These are phyloP conservation scores for Solanum gandarillasii DNA, from an alignment of 257 asterid genomes.

Conservation along the genomic window DNA sequence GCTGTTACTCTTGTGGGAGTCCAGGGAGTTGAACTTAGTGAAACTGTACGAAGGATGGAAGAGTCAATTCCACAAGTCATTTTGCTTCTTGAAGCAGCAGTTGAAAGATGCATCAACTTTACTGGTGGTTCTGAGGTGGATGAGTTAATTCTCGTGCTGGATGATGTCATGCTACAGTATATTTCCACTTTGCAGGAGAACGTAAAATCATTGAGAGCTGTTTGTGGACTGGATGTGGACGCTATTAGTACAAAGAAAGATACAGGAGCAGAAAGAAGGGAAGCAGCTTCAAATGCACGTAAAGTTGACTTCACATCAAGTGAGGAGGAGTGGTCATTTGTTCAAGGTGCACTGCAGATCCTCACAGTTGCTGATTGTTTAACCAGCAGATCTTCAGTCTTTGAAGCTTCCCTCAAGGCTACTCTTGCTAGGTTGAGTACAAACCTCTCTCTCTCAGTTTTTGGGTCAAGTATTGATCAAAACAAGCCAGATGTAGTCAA, in stretches of 20 bases:
- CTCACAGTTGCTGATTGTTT: conserved; percentile 87
- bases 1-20: conserved; percentile 78
- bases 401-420: conserved; percentile 93
- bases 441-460: conserved; percentile 51
- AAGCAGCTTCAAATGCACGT: conserved; percentile 48
- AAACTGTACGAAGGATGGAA: conserved; percentile 94
- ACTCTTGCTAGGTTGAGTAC: conserved; percentile 92
- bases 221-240: conserved; percentile 77
- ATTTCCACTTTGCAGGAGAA: conserved; percentile 82
- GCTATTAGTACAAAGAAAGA: conserved; percentile 61
- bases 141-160: conserved; percentile 79
- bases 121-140: conserved; percentile 97
- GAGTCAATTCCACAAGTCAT: conserved; percentile 89
- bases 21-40: conserved; percentile 98
- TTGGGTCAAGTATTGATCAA: conserved; percentile 55
- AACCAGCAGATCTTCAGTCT: conserved; percentile 86
- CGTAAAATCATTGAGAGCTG: conserved; percentile 73
- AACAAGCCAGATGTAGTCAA: conserved; percentile 41
- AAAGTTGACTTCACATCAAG: conserved; percentile 62
- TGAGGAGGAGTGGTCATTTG: conserved; percentile 98
- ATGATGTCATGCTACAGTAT: conserved; percentile 75
- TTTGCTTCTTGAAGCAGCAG: conserved; percentile 87
- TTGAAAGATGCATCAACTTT: conserved; percentile 85
- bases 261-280: conserved; percentile 62
- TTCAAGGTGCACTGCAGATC: conserved; percentile 95